Percentiles rank a stretch among this genome's conserved stretches.
phyloP scores from a whole-genome alignment of 2,329 filamentous ascomycete species.

The Neoarthrinium moseri region DNA sequence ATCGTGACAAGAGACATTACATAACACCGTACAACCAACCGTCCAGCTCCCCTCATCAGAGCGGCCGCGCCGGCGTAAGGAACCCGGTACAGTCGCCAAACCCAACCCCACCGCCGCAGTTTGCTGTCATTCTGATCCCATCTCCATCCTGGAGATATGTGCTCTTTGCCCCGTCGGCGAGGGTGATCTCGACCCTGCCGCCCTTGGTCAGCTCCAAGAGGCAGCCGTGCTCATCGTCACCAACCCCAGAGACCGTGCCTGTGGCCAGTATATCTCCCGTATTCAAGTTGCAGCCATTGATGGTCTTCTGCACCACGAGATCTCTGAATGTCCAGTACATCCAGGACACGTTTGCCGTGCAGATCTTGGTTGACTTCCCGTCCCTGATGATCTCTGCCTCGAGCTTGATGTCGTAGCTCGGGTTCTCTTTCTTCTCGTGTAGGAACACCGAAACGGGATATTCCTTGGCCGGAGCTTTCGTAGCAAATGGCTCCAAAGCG shows the following conservation, averaged over 20 bases:
- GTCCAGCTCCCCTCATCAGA: no score
- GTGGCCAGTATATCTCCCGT: conserved; percentile 41
- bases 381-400: conserved; percentile 14
- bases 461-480: conserved; percentile 25
- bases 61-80: conserved; percentile 15
- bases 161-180: conserved; percentile 29
- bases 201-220: conserved; percentile 38
- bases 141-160: conserved; percentile 39
- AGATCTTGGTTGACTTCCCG: conserved; percentile 22
- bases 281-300: conserved; percentile 33
- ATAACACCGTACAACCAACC: no score
- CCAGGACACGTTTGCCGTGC: conserved; percentile 26
- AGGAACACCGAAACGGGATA: conserved; percentile 29
- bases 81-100: conserved; percentile 33
- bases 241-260: conserved; percentile 37
- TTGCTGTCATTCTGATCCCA: conserved; percentile 34
- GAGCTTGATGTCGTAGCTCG: conserved; percentile 32
- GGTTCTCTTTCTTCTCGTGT: conserved; percentile 27
- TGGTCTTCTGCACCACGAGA: conserved; percentile 34
- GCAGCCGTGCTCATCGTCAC: conserved; percentile 34
- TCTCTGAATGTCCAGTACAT: conserved; percentile 39
- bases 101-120: conserved; percentile 39
- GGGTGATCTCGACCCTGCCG: conserved; percentile 27
- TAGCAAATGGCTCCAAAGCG: conserved; percentile 59
- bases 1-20: no score